Evolutionary conservation across 352 stramenopile genomes (phyloP).

Genomic region (Pythium insidiosum): DNA sequence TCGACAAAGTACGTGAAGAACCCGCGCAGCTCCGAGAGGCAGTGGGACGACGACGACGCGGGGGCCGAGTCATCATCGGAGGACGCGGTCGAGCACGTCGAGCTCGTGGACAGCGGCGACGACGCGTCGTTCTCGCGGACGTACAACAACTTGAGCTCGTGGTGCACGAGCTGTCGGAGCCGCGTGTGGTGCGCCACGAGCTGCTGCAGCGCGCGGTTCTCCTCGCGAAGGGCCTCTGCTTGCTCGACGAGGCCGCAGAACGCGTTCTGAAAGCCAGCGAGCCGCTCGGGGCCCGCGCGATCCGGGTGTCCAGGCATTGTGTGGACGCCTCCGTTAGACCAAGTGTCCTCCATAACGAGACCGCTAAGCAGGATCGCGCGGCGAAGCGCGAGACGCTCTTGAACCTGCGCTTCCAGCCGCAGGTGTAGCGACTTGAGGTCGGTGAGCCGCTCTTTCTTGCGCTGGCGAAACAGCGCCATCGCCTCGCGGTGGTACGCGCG

Average conservation of each 20-base stretch:
- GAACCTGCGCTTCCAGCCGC: slow-evolving; percentile 10
- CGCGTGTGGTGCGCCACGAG: slow-evolving; percentile 3
- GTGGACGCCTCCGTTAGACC: not conserved
- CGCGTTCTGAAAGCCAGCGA: slow-evolving; percentile 1
- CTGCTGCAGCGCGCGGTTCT: slow-evolving; percentile 2
- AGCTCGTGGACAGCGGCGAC: not conserved
- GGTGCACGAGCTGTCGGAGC: slow-evolving; percentile 11
- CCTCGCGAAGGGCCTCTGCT: slow-evolving; percentile 2
- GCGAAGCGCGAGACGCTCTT: slow-evolving; percentile 1
- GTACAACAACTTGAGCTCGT: slow-evolving; percentile 5
- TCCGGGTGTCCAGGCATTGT: not conserved
- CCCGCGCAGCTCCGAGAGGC: slow-evolving; percentile 3
- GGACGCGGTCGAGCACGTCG: not conserved
- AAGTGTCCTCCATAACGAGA: not conserved
- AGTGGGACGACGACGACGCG: not conserved
- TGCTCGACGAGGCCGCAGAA: slow-evolving; percentile 8
- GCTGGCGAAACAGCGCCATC: slow-evolving; percentile 13
- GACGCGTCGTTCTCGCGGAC: not conserved
- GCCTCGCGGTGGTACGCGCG: slow-evolving; percentile 11
- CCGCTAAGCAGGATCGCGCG: slow-evolving; percentile 8
- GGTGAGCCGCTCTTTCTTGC: slow-evolving; percentile 10
- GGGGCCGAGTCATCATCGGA: not conserved
- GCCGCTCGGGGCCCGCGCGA: not conserved
- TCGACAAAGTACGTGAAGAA: slow-evolving; percentile 13
- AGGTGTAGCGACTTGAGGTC: slow-evolving; percentile 1